Base-by-base conservation (phyloP, 2,329 filamentous ascomycete genomes). In the Fusarium nurragi region DNA sequence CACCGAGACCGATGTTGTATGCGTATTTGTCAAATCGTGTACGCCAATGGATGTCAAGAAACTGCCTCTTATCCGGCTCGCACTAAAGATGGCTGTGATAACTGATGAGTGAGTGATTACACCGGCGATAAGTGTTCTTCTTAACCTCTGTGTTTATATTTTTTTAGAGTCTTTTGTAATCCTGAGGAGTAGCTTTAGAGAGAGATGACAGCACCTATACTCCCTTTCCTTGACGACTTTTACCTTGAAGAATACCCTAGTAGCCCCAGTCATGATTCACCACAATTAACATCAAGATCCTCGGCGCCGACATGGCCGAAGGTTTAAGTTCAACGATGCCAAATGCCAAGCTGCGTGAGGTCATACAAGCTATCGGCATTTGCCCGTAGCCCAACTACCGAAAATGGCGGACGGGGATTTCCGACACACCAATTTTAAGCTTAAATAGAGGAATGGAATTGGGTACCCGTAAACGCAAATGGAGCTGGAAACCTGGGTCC, bases 271-370 rank as follows among this genome's bases (percentile, higher is more conserved):
- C 26, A 14, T 6, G 14, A 22, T 41, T 28, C 18, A 28, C 22
- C 23, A 46, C 39, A 18, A 34, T 16, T 4, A 13, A 49, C 49
- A n/a, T 19, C 18, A 23, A 11, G 32, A 59, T 22, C n/a, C 28
- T 59, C 12, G 54, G 54, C 30, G 55, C 55, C 44, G 43, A 59
- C 43, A 14, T 54, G 2, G 5, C 19, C 3, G n/a, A 47, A 22
- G 28, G 12, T 10, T 26, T n/a, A 18, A 40, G 14, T n/a, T n/a
- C 9, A 23, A 47, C 7, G 4, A 16, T 22, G 40, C 36, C 36
- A 37, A 50, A 30, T 25, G 41, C 53, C 30, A 58, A 43, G 53
- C n/a, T 34, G 34, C 14, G 10, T 47, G 14, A 23, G 16, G 16
- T 34, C 4, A 32, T 16, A 16, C 16, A 16, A 34, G 16, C n/a